Base-by-base conservation (phyloP, 23 red algal species). In the Gracilaria vermiculophylla region DNA sequence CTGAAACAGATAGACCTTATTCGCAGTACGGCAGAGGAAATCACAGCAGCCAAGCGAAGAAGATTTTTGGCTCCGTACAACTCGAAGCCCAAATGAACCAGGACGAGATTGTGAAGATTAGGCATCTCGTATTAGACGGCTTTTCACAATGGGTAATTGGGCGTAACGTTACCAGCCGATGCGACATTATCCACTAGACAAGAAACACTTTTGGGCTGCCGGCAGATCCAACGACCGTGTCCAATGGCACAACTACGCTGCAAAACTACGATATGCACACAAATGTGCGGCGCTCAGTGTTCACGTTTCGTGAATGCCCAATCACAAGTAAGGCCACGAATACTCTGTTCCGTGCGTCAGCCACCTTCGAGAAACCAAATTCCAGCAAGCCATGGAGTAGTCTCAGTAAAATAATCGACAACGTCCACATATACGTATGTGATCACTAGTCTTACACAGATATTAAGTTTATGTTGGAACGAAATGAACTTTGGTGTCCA, bases 21-120 rank as follows among this genome's bases (percentile, higher is more conserved):
- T 89, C 73, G 86, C 53, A 90, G 41, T 80, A 90, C 36, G 86
- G 71, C 1, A 69, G 54, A 15, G 86, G 86, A 27, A 69, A 80
- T 3, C 70, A 90, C 43, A 33, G 53, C 11, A 90, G 86, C 65
- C 73, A 70, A 17, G 5, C 21, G 5, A 65, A n/a, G 28, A 6
- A 33, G 16, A 62, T 58, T 10, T 28, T 87, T 42, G 74, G 74
- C 16, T 78, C 74, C 5, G 45, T 78, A 20, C 29, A 54, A 12
- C 45, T 78, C 13, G 35, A 32, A 39, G 45, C 20, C 1, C 15
- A 27, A 5, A 55, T 45, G 9, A 78, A 45, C 0, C 19, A 36
- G 11, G 45, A 7, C 5, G 24, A 32, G 53, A 5, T 29, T 6
- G 52, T 78, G 6, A 14, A 7, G 16, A 78, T 78, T 24, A 15